Percentiles rank a stretch among this genome's conserved stretches.
Evolutionary conservation across 2,329 filamentous ascomycete species (phyloP).

Genomic region (Hypocreales sp.): DNA sequence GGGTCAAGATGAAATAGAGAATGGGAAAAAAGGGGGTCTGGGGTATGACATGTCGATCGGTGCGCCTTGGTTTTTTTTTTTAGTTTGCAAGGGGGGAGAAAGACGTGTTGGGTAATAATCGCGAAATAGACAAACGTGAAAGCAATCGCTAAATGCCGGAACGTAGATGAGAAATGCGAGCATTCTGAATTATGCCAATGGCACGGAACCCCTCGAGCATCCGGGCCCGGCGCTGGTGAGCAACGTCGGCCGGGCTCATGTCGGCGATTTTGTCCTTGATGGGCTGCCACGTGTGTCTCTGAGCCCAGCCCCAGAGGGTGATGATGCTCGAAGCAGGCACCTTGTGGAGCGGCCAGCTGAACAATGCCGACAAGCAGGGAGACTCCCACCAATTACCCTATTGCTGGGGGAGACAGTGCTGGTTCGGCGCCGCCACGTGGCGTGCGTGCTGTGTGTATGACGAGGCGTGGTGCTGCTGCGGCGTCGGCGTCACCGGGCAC

Average conservation of each 20-base stretch:
- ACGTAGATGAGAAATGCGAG: slow-evolving; percentile 14
- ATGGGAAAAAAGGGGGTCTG: slow-evolving; percentile 14
- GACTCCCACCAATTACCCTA: slow-evolving; percentile 10
- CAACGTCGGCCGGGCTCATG: slow-evolving; percentile 1
- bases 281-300: slow-evolving; percentile 1
- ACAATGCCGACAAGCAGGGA: background rate
- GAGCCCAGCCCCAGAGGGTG: slow-evolving; percentile 3
- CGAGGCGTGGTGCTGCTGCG: slow-evolving; percentile 24
- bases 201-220: background rate
- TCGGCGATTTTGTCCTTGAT: slow-evolving; percentile 2
- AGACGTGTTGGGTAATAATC: slow-evolving; percentile 7
- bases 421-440: slow-evolving; percentile 22
- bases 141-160: slow-evolving; percentile 31
- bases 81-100: background rate
- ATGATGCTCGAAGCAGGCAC: slow-evolving; percentile 2
- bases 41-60: slow-evolving; percentile 25
- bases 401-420: slow-evolving; percentile 26
- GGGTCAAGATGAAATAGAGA: slow-evolving; percentile 8
- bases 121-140: slow-evolving; percentile 15
- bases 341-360: slow-evolving; percentile 1
- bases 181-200: slow-evolving; percentile 1
- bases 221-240: background rate
- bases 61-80: slow-evolving; percentile 19
- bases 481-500: slow-evolving; percentile 48
- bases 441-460: slow-evolving; percentile 18